phyloP scores from a whole-genome alignment of 306 rosid species.

The Erythrophleum fordii region DNA sequence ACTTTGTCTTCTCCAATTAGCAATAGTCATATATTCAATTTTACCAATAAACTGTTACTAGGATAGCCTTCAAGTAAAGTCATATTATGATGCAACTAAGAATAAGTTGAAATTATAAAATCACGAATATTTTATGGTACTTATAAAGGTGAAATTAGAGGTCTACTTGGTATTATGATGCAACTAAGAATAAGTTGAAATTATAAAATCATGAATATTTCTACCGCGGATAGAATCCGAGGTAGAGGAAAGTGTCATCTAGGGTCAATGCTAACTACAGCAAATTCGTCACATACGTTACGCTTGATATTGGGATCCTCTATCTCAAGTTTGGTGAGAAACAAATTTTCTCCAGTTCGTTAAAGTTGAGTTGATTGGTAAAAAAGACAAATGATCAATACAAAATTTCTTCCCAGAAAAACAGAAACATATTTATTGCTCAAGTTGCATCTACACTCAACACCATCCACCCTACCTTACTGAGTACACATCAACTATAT shows the following conservation, averaged over 20 bases:
- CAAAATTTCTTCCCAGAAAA: not conserved
- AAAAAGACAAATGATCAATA: not conserved
- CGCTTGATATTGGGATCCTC: not conserved
- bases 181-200: not conserved
- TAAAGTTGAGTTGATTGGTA: not conserved
- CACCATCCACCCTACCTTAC: not conserved
- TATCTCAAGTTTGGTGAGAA: constrained; percentile 14
- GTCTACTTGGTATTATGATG: not conserved
- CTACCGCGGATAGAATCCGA: not conserved
- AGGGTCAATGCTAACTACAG: not conserved
- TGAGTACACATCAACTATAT: not conserved
- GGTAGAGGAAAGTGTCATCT: not conserved
- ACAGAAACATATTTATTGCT: not conserved
- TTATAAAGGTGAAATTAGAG: not conserved
- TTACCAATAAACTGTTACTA: not conserved
- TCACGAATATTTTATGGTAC: too few relatives aligned
- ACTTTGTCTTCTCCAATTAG: not conserved
- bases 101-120: not conserved
- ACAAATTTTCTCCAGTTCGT: not conserved
- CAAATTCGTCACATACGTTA: constrained; percentile 13
- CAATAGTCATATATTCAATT: not conserved
- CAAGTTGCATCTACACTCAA: constrained; percentile 27
- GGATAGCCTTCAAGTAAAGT: not conserved
- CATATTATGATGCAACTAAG: not conserved
- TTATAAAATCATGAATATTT: too few relatives aligned